Base-by-base conservation (phyloP, 805 yeast species). In the Yarrowia divulgata region DNA sequence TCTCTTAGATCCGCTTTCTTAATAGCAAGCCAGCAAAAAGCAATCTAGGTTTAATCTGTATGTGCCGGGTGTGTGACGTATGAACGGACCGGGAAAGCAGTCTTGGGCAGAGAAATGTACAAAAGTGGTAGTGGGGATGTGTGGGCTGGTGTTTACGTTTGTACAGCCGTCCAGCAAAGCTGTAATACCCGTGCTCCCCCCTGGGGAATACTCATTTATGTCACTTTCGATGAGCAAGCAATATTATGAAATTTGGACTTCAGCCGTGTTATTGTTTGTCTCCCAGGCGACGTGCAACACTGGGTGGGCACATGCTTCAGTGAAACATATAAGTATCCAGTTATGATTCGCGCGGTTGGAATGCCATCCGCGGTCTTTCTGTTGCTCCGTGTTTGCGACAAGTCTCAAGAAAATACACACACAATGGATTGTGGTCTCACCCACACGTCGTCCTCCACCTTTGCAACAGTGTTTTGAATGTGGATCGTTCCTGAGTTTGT, bases 401-500 rank as follows among this genome's bases (percentile, higher is more conserved):
- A 18, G 8, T 40, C 18, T 16, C 45, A 16, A 6, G 16, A 5
- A 39, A 12, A 16, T 40, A 40, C 18, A 40, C 18, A 40, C 12
- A 45, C 29, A 45, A 45, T 45, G 48, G 48, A 10, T 18, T 45
- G 34, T 23, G 39, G 39, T 49, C 23, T 32, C 55, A 16, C 50
- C 16, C n/a, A 23, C 29, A 12, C n/a, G 13, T 5, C 12, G 40
- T 9, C 23, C 39, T 32, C 39, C 39, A 32, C 55, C 39, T 35
- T 34, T 32, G n/a, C 29, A 34, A 37, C 58, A 13, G 43, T 54
- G 58, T 54, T 54, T 43, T 35, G 13, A 8, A 54, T 35, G 58
- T 54, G 58, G 58, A 54, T 54, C 58, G 58, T 54, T 54, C 58
- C 58, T 54, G 58, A 54, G 58, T 19, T 54, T 54, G 58, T 54